Conservation (phyloP, 2,329 filamentous ascomycete genomes). For the Nothophaeocryptopus gaeumannii region DNA sequence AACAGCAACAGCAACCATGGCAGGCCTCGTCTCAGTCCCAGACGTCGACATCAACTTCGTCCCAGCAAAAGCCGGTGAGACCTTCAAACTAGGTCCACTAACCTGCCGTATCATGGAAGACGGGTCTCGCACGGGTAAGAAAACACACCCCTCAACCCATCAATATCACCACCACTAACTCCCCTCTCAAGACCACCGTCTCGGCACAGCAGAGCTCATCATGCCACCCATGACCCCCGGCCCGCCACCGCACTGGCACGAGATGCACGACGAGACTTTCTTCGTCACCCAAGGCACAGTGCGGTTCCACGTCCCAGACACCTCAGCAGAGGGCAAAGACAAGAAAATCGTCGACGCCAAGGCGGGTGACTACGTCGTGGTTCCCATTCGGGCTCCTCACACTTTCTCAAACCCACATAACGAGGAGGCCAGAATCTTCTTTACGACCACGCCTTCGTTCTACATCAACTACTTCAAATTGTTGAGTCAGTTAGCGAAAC, state of each 20-base stretch:
- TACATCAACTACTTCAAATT: conserved; percentile 60
- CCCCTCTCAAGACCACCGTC: conserved; percentile 43
- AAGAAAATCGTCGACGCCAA: conserved; percentile 47
- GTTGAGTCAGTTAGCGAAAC: conserved; percentile 45
- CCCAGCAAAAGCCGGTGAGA: conserved; percentile 48
- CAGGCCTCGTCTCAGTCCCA: conserved; percentile 37
- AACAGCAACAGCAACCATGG: conserved; percentile 14
- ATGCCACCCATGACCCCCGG: conserved; percentile 48
- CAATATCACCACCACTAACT: background rate
- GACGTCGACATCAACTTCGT: conserved; percentile 49
- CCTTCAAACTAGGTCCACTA: conserved; percentile 49
- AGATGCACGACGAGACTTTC: conserved; percentile 60
- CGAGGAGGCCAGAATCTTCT: conserved; percentile 55
- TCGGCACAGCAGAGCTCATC: conserved; percentile 50
- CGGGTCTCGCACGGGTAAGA: conserved; percentile 47
- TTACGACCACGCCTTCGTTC: conserved; percentile 57
- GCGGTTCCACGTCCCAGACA: conserved; percentile 49
- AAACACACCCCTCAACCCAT: conserved; percentile 4
- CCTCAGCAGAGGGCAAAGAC: conserved; percentile 30
- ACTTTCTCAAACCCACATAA: conserved; percentile 57
- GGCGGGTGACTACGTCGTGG: conserved; percentile 54
- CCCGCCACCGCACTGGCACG: conserved; percentile 53
- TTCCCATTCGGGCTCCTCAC: conserved; percentile 55
- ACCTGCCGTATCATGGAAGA: conserved; percentile 54
- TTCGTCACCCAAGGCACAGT: conserved; percentile 53